Conservation (phyloP, 805 yeast genomes). For the Metschnikowia arizonensis region DNA sequence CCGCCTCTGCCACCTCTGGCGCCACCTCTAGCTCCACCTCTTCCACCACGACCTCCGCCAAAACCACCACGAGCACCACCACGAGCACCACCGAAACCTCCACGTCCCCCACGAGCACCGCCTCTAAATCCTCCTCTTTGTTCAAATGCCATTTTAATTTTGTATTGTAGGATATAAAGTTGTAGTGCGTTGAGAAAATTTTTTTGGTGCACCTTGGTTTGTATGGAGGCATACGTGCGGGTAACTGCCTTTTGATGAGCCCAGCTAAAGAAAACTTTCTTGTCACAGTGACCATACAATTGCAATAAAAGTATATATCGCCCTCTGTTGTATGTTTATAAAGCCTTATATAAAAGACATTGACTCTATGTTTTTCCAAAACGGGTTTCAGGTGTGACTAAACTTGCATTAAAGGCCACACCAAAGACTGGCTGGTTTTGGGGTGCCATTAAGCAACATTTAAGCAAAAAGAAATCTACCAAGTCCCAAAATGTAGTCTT, state of each 20-base stretch:
- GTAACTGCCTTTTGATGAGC: conserved; percentile 11
- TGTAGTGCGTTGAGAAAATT: conserved; percentile 12
- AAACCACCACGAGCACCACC: conserved; percentile 55
- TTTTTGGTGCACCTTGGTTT: conserved; percentile 7
- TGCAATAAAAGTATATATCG: too few species aligned
- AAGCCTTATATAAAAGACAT: background rate
- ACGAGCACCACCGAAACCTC: conserved; percentile 23
- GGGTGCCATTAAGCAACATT: background rate
- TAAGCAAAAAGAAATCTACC: too few species aligned
- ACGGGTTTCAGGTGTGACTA: background rate
- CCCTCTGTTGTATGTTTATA: background rate
- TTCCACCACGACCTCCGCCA: conserved; percentile 47
- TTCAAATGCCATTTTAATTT: conserved; percentile 19
- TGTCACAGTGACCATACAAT: background rate
- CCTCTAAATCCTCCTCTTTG: conserved; percentile 22
- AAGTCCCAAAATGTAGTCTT: too few species aligned
- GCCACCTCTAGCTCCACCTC: conserved; percentile 35
- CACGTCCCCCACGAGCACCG: conserved; percentile 19
- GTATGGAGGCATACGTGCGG: conserved; percentile 18
- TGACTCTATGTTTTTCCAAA: too few species aligned
- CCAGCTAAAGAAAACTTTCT: background rate
- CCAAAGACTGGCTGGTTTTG: background rate
- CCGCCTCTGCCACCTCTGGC: conserved; percentile 35
- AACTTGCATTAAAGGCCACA: background rate
- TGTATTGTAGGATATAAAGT: conserved; percentile 8